Conservation (phyloP, 495 filamentous ascomycete genomes). For the Ascobolus immersus region DNA sequence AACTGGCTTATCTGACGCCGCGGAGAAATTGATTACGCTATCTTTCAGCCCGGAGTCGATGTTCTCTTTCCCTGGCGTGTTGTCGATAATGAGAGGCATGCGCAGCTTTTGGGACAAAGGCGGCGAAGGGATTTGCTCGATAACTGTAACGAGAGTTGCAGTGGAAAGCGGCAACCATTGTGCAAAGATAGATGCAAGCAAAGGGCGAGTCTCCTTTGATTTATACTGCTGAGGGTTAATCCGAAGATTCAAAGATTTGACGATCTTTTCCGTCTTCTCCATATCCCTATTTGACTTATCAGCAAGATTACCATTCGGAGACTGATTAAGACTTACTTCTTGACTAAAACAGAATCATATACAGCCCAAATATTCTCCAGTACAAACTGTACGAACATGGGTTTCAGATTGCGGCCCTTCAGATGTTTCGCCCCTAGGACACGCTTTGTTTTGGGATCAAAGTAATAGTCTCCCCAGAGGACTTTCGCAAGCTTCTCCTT, state of each 20-base stretch:
- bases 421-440: constrained; percentile 78
- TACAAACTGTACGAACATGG: constrained; percentile 94
- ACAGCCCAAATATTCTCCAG: constrained; percentile 94
- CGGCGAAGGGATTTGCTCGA: constrained; percentile 79
- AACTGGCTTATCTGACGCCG: constrained; percentile 39
- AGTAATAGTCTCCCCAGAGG: constrained; percentile 88
- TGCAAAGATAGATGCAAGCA: constrained; percentile 65
- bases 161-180: constrained; percentile 87
- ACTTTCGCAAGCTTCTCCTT: constrained; percentile 76
- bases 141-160: constrained; percentile 70
- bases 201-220: constrained; percentile 55
- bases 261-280: constrained; percentile 70
- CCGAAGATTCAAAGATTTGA: constrained; percentile 62
- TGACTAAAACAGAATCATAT: constrained; percentile 48
- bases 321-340: constrained; percentile 14
- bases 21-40: constrained; percentile 61
- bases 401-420: constrained; percentile 71
- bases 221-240: constrained; percentile 63
- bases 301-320: constrained; percentile 9
- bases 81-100: constrained; percentile 48
- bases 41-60: constrained; percentile 41
- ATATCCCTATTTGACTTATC: constrained; percentile 33
- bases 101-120: constrained; percentile 57
- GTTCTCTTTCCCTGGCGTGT: constrained; percentile 50
- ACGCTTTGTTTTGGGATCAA: constrained; percentile 91